A percentile compares a stretch with the other conserved stretches of the same genome.
phyloP scores from a whole-genome alignment of 371 early-diverging fungal species.

The Blakeslea trispora region DNA sequence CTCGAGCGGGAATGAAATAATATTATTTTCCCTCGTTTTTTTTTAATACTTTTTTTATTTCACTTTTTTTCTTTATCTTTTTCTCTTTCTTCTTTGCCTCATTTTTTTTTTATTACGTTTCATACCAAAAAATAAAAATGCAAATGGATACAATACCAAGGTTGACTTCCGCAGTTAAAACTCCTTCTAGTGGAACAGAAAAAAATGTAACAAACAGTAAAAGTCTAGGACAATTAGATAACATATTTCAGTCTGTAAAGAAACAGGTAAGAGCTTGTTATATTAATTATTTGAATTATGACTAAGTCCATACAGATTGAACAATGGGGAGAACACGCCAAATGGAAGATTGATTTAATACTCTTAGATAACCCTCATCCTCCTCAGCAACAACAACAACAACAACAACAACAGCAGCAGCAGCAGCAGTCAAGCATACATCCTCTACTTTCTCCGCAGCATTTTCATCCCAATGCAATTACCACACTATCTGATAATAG shows the following conservation, averaged over 20 bases:
- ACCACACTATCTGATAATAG: conserved; percentile 15
- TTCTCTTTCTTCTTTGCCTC: conserved; percentile 9
- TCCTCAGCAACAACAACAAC: no score
- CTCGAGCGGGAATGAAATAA: conserved; percentile 1
- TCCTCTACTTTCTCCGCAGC: conserved; percentile 30
- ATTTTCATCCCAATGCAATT: conserved; percentile 24
- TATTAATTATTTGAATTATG: not conserved
- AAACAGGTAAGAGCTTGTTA: conserved; percentile 19
- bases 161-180: conserved; percentile 22
- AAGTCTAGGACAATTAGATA: conserved; percentile 20
- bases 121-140: conserved; percentile 11
- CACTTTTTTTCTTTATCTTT: conserved; percentile 1
- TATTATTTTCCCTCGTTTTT: conserved; percentile 14
- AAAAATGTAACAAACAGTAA: conserved; percentile 2
- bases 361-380: conserved; percentile 33
- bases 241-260: conserved; percentile 27
- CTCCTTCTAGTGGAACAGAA: conserved; percentile 13
- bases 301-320: conserved; percentile 21
- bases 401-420: not conserved
- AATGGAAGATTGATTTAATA: conserved; percentile 41
- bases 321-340: conserved; percentile 42
- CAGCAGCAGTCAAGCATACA: conserved; percentile 11
- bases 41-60: not conserved
- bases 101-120: conserved; percentile 2
- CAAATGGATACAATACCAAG: conserved; percentile 21